Base-by-base conservation (phyloP, 805 yeast genomes). In the Yueomyces sinensis region DNA sequence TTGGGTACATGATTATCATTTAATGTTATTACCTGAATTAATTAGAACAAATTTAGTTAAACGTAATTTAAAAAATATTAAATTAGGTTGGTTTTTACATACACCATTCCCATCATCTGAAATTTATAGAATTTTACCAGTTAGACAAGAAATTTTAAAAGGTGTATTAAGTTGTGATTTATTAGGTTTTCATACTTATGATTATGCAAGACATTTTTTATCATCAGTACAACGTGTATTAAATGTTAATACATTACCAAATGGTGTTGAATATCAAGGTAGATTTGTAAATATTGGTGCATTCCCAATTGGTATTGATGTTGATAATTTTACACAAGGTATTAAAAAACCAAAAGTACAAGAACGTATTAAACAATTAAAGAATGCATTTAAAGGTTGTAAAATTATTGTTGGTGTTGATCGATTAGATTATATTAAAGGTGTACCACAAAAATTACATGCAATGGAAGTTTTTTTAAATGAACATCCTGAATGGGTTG, bases 91-190 rank as follows among this genome's bases (percentile, higher is more conserved):
- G 63, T 91, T 91, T 60, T 63, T 91, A 43, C 99, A 91, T 54
- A 93, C 97, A 0, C 98, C 99, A 1, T 91, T 91, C 72, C 99
- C 99, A 13, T 82, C 95, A 9, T 78, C 93, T 37, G 99, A 91
- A 54, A 89, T 91, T 41, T 91, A 91, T 62, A 68, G 99, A 53
- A 87, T 93, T 37, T 65, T 91, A 47, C 98, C 99, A 0, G 98
- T 93, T 13, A 70, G 99, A 59, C 75, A 78, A 46, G 97, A 93
- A 56, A 84, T 91, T 34, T 63, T 91, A 46, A 73, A 72, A 41
- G 99, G 99, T 37, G 94, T 91, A 2, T 64, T 91, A 51, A 79
- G 91, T 47, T 89, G 97, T 61, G 94, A 91, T 54, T 67, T 93
- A 48, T 76, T 91, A 50, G 99, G 99, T 0, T 91, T 91, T 70